Evolutionary conservation across 2,329 filamentous ascomycete genomes (phyloP), one percentile per base, ranked within the genome.

Genomic region (Xylariales sp.): DNA sequence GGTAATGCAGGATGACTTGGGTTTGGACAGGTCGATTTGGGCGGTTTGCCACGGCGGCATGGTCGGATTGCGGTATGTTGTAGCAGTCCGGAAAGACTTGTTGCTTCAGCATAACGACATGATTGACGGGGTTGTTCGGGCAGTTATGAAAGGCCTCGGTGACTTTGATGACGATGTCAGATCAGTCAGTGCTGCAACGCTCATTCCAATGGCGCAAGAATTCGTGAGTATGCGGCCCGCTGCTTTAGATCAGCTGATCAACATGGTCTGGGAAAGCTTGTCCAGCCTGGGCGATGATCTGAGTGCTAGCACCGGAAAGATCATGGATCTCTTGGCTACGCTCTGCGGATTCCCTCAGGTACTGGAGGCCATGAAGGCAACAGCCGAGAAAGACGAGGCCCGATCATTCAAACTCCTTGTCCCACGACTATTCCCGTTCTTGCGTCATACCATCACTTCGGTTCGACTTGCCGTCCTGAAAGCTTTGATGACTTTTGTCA

Each of bases 41-140:
- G 88, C 95, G 42, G 86, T 96, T 25, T 95, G 90, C 53, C 94
- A 98, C 59, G 93, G 93, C 48, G 93, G 93, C 45, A 98, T 98
- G 93, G 90, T 97, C 32, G 93, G 93, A 6, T 67, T 98, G 54
- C 79, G 91, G 52, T 98, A 98, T 55, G 79, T 98, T 32, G 93
- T 98, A 20, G 93, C 93, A 7, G 88, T 98, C 24, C 81, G 93
- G 34, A 96, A 93, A 52, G 93, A 97, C 57, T 69, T 98, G 4
- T 76, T 98, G 5, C 76, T 97, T 18, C 77, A 88, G 54, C 85
- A 96, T 52, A 77, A 76, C 18, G 77, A 83, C 34, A 83, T 98
- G 60, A 89, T 98, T 60, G 93, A 98, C 58, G 93, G 91, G 4
- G 87, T 97, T 5, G 83, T 96, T 38, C 78, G 81, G 44, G 88